Percentiles rank a stretch among this genome's conserved stretches.
Evolutionary conservation across 2,329 filamentous ascomycete species (phyloP).

Genomic region (Pestalotiopsis fici): DNA sequence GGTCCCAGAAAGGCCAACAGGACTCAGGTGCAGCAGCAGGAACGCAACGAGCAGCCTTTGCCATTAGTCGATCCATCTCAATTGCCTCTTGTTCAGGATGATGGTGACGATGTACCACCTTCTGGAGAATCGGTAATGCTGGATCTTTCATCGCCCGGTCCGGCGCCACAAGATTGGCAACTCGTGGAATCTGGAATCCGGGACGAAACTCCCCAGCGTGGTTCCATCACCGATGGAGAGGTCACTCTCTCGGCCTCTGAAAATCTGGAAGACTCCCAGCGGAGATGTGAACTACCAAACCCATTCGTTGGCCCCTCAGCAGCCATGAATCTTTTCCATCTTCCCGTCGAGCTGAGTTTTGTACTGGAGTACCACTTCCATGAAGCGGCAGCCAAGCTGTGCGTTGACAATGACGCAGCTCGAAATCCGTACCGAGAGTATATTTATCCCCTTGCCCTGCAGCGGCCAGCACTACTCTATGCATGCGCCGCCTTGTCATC

Average conservation of each 20-base stretch:
- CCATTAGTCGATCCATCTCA: not conserved
- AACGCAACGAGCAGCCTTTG: not conserved
- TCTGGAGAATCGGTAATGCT: not conserved
- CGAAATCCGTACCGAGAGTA: not conserved
- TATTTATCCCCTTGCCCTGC: not conserved
- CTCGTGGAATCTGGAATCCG: not conserved
- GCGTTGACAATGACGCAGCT: not conserved
- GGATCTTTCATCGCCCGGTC: not conserved
- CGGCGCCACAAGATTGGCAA: not conserved
- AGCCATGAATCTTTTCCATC: not conserved
- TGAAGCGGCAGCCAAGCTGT: not conserved
- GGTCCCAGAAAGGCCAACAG: not conserved
- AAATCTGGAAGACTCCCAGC: not conserved
- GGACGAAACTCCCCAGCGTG: not conserved
- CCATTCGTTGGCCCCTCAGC: not conserved
- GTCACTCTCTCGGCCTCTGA: not conserved
- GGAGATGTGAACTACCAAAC: not conserved
- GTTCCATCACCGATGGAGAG: not conserved
- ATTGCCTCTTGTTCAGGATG: not conserved
- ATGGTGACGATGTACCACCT: not conserved
- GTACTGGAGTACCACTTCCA: not conserved
- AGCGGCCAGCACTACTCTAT: not conserved
- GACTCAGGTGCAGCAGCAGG: not conserved
- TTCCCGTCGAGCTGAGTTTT: not conserved
- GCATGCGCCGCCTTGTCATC: not conserved